Conservation (phyloP, 495 filamentous ascomycete species). For the Xylaria cubensis region DNA sequence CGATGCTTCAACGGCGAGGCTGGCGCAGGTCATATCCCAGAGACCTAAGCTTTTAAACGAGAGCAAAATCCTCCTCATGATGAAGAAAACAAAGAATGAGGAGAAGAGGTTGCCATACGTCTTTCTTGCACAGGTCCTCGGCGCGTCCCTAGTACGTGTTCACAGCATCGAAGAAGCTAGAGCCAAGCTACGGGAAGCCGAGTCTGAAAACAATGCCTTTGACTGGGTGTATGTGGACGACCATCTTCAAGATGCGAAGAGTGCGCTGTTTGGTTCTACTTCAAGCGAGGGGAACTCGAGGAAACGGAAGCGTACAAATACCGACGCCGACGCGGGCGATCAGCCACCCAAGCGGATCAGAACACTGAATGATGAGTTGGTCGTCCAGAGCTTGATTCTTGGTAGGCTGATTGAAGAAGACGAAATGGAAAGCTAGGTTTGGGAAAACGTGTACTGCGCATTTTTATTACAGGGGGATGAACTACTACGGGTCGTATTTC, state of each 20-base stretch:
- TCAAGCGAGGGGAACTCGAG: conserved; percentile 37
- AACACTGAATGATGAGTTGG: conserved; percentile 80
- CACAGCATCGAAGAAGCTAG: conserved; percentile 68
- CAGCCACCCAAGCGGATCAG: conserved; percentile 57
- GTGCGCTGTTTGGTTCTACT: conserved; percentile 32
- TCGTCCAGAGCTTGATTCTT: conserved; percentile 92
- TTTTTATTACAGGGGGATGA: conserved; percentile 5
- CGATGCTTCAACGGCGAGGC: conserved; percentile 59
- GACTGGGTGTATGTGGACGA: conserved; percentile 83
- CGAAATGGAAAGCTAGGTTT: conserved; percentile 46
- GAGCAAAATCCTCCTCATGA: conserved; percentile 76
- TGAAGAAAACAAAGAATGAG: conserved; percentile 69
- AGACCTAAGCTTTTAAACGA: conserved; percentile 69
- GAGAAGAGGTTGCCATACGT: conserved; percentile 62
- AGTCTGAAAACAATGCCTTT: conserved; percentile 61
- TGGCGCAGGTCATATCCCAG: conserved; percentile 61
- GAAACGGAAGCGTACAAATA: conserved; percentile 55
- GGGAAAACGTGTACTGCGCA: neutral
- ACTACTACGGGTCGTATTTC: conserved; percentile 23
- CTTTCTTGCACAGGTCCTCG: conserved; percentile 81
- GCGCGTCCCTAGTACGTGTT: conserved; percentile 71
- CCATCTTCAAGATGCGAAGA: conserved; percentile 33
- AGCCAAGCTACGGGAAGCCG: conserved; percentile 58
- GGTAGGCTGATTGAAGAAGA: conserved; percentile 75
- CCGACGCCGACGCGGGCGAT: conserved; percentile 38